Conservation (phyloP, 2,329 filamentous ascomycete genomes). For the Trichoderma sp. region DNA sequence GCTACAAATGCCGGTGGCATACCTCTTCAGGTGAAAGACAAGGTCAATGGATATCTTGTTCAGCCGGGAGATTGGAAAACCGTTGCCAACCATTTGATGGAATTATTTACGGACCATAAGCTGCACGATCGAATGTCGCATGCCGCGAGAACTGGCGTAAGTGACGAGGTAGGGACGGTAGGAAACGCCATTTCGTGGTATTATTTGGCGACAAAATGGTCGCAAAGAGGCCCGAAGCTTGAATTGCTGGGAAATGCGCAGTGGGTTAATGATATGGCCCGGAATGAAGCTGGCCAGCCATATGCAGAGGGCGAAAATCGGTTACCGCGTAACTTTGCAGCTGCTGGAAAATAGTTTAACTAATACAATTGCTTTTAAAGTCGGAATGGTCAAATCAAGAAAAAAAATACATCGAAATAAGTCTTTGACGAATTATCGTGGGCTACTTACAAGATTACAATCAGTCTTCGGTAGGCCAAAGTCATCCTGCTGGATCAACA, state of each 20-base stretch:
- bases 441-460: neutral
- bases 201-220: conserved; percentile 71
- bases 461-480: neutral
- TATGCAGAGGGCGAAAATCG: conserved; percentile 64
- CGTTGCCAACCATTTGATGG: conserved; percentile 68
- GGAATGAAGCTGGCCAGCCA: conserved; percentile 58
- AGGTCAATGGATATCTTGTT: conserved; percentile 74
- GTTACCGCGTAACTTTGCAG: conserved; percentile 41
- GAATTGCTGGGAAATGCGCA: conserved; percentile 17
- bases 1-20: conserved; percentile 78
- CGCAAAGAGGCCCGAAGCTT: neutral
- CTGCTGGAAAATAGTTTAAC: neutral
- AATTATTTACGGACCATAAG: conserved; percentile 67
- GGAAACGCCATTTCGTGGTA: conserved; percentile 78
- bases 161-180: conserved; percentile 80
- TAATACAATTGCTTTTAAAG: neutral
- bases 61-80: conserved; percentile 69
- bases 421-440: neutral
- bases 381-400: too few species aligned
- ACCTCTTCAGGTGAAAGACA: conserved; percentile 74
- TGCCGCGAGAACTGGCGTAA: conserved; percentile 68
- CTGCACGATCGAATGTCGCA: conserved; percentile 69
- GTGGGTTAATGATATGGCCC: conserved; percentile 37
- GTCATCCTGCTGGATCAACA: too few species aligned
- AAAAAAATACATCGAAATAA: neutral